Base-by-base conservation (phyloP, 2,329 filamentous ascomycete species). In the Curvularia lunata region DNA sequence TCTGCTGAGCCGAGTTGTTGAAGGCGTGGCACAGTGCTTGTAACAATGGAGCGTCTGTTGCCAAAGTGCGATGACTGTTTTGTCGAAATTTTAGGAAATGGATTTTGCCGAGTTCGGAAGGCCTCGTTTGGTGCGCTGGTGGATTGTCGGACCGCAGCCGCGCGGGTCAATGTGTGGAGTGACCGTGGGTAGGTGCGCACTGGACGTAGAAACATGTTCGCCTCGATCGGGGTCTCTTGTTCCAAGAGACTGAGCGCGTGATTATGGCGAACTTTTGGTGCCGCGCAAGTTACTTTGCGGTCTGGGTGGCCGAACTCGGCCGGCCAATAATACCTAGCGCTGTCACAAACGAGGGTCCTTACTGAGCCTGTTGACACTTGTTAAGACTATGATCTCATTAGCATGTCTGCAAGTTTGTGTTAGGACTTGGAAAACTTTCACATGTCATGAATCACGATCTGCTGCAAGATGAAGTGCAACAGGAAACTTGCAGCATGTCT, bases 91-190 rank as follows among this genome's bases (percentile, higher is more conserved):
- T 69, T 69, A 56, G 65, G 58, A 65, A 64, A 54, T 50, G 60
- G 65, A 58, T 65, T 71, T 68, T 69, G 69, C 69, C 69, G 69
- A 60, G 65, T 69, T 65, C 70, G 69, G 70, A 65, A 67, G 65
- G 62, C 57, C 56, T 61, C 56, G 61, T 65, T 61, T 45, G 58
- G 50, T 59, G 58, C 54, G 56, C 59, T 52, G 47, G 57, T 63
- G 49, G 58, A 49, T 43, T 55, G 59, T 56, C 66, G 65, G 65
- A 61, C 69, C 62, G 62, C 54, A 27, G 62, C 56, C 55, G 61
- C 51, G 49, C 65, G 66, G 30, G 57, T 38, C 50, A 63, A 61
- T 52, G 61, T 64, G 48, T 57, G 46, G 48, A 69, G 47, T 49
- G 55, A 56, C 52, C 59, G 58, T 55, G 57, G 61, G 54, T 59